A percentile compares a stretch with the other conserved stretches of the same genome.
Conservation (phyloP, 306 rosid species). For the Trifolium dubium region DNA sequence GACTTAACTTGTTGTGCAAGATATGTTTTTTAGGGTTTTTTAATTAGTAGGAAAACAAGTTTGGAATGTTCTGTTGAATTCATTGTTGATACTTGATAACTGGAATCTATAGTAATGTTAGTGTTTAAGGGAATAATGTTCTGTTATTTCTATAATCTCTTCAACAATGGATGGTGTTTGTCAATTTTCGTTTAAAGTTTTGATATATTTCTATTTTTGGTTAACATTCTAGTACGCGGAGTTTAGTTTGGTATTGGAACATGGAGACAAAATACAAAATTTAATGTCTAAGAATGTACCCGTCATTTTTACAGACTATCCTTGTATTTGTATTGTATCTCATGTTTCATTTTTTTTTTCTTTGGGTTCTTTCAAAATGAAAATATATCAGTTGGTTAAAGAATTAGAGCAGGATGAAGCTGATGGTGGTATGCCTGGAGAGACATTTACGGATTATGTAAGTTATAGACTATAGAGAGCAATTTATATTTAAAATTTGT, state of each 20-base stretch:
- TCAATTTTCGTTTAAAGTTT: not conserved
- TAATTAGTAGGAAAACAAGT: too few relatives aligned
- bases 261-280: too few relatives aligned
- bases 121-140: too few relatives aligned
- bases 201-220: too few relatives aligned
- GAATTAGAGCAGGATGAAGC: conserved; percentile 96
- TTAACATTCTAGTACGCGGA: too few relatives aligned
- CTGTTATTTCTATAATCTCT: not conserved
- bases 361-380: not conserved
- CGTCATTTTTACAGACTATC: not conserved
- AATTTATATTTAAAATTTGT: conserved; percentile 14
- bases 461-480: conserved; percentile 43
- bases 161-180: not conserved
- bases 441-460: conserved; percentile 54
- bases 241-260: too few relatives aligned
- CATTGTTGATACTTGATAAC: too few relatives aligned
- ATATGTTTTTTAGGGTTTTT: too few relatives aligned
- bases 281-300: too few relatives aligned
- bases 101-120: too few relatives aligned
- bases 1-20: too few relatives aligned
- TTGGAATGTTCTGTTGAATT: too few relatives aligned
- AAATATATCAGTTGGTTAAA: conserved; percentile 67
- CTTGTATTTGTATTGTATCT: not conserved
- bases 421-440: conserved; percentile 59
- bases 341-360: not conserved